Base-by-base conservation (phyloP, 768 basidiomycete species). In the Psilocybe sp. region DNA sequence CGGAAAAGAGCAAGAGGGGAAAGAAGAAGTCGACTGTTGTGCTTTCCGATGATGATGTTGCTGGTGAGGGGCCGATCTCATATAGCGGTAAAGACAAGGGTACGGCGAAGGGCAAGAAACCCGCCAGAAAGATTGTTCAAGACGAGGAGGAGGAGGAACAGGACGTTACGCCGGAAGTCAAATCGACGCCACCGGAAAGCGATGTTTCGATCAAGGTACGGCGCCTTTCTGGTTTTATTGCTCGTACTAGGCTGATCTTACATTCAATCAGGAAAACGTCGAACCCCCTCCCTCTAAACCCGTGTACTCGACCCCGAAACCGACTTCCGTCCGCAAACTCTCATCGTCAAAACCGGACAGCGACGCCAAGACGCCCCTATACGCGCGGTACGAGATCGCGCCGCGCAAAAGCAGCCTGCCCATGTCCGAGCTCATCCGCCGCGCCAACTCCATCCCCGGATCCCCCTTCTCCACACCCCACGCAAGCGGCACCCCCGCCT, bases 401-500 rank as follows among this genome's bases (percentile, higher is more conserved):
- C 70, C 78, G 3, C 70, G 71, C 45, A 68, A 64, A 3, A 82
- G 75, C 55, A 65, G 74, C 18, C 80, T 81, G 2, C 78, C 85
- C 4, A 86, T 91, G 84, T 77, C 81, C 43, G 89, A 89, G 63
- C 79, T 89, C 54, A 87, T 90, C 53, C 78, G 80, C 42, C 83
- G 81, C 47, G 87, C 81, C 28, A 84, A 82, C 60, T 81, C 85
- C 1, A 73, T 79, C 51, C 82, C 85, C 13, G 79, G 72, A 47
- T 85, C 87, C 9, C 85, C 84, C 0, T 83, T 80, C 61, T 59
- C 70, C 31, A 58, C 65, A 14, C 62, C 73, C 2, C 62, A 61
- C 31, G 49, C 54, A 5, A 40, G 59, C 13, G 53, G 65, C 14
- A 52, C 52, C 31, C 49, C 53, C 33, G 47, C 50, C 32, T 57